Base-by-base conservation (phyloP, 345 rosid genomes). In the Toxicodendron radicans region DNA sequence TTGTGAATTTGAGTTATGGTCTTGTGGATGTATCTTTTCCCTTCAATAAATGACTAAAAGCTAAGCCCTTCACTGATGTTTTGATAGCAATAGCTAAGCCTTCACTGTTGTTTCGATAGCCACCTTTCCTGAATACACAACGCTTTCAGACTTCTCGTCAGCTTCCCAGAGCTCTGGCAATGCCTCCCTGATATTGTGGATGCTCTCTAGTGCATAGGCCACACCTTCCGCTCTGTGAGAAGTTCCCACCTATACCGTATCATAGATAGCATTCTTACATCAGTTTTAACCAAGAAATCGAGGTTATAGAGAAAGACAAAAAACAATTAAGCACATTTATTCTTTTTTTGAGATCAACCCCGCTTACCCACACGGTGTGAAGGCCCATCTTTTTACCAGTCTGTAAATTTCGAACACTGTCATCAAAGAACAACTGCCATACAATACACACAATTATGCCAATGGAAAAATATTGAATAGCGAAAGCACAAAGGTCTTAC, bases 121-220 rank as follows among this genome's bases (percentile, higher is more conserved):
- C 59, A 89, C 74, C 77, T 88, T 80, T 35, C 79, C 83, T 5
- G 91, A 73, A 60, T 84, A 81, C 8, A 52, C 54, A 24, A 83
- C 68, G 71, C 79, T 76, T 33, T 89, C 89, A 12, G 89, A 70
- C 66, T 82, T 89, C 52, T 87, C 87, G 10, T 79, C 83, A n/a
- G 83, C 82, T 68, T 89, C 97, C 98, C 97, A 95, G 35, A 95
- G 89, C 70, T 88, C 86, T 2, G 97, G 97, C 66, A 95, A 70
- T 20, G 97, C 98, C 83, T 91, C 97, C 80, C 84, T 86, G 52
- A 93, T 80, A 78, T 95, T 95, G 82, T 95, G 99, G 74, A 93
- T 89, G 83, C 94, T 93, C 84, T 90, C 97, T 33, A 93, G 67
- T 20, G 97, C 97, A 75, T 82, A 81, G 75, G 93, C 98, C 48